A percentile compares a stretch with the other conserved stretches of the same genome.
Conservation (phyloP, 2,329 filamentous ascomycete species). For the Periconia sp. region DNA sequence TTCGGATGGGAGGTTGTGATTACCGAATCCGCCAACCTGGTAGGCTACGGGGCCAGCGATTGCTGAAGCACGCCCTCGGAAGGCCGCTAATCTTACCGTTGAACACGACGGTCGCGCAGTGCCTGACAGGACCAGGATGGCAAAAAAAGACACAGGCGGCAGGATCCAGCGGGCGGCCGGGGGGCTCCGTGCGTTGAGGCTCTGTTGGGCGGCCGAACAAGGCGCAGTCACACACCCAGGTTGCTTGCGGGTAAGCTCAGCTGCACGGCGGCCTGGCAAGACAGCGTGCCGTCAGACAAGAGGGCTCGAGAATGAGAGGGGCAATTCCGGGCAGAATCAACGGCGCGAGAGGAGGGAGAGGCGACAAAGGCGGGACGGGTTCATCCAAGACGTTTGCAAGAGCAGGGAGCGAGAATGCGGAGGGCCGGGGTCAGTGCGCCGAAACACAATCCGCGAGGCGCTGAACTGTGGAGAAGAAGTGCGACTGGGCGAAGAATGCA, state of each 20-base stretch:
- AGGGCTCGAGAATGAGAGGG: conserved; percentile 28
- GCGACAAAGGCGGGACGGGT: no score
- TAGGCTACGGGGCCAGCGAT: conserved; percentile 38
- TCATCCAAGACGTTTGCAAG: conserved; percentile 41
- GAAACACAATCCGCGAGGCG: conserved; percentile 43
- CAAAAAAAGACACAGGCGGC: conserved; percentile 24
- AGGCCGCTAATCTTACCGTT: conserved; percentile 37
- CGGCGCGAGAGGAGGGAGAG: no score
- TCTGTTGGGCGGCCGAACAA: conserved; percentile 33
- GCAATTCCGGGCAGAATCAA: conserved; percentile 30
- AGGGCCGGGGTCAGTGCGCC: conserved; percentile 42
- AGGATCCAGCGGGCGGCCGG: conserved; percentile 26
- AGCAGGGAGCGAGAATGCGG: conserved; percentile 36
- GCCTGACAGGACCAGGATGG: conserved; percentile 31
- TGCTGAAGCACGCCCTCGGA: conserved; percentile 35
- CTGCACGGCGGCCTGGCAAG: conserved; percentile 29
- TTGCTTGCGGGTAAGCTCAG: conserved; percentile 39
- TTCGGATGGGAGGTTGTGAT: conserved; percentile 28
- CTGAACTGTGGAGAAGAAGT: conserved; percentile 20
- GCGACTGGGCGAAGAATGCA: conserved; percentile 26
- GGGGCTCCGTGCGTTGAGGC: conserved; percentile 32
- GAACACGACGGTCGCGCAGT: conserved; percentile 41
- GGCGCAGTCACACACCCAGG: conserved; percentile 34
- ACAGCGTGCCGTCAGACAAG: conserved; percentile 26
- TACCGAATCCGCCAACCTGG: conserved; percentile 34